Base-by-base conservation (phyloP, 140 eudicot species). In the Bidens hawaiensis region DNA sequence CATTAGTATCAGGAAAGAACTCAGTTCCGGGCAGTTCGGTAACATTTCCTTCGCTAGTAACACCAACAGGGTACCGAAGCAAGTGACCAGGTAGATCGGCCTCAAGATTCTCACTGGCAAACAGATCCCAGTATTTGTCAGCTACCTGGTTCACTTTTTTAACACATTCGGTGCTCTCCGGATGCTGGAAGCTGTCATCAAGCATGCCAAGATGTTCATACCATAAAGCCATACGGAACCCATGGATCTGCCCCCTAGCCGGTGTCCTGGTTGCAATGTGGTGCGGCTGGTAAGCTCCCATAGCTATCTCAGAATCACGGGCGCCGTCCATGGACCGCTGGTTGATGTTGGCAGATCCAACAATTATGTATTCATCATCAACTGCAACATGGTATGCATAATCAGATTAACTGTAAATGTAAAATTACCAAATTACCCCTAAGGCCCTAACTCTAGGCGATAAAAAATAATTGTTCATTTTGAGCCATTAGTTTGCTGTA, bases 301-400 rank as follows among this genome's bases (percentile, higher is more conserved):
- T 87, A 11, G 95, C 95, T 62, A 87, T 87, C 79, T 87, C 93
- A 0, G 88, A 78, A 65, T 83, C 93, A 24, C 89, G 60, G 1
- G 77, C 82, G 40, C 95, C 93, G 25, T 81, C 95, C 95, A 87
- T 83, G 4, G 95, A 87, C 62, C 89, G 75, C 62, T 83, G 95
- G 77, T 83, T 87, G 61, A 83, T 83, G 77, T 87, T 87, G 30
- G 93, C 95, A 0, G 95, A 87, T 70, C 95, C 95, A 16, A 87
- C 67, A 51, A 87, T 87, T 56, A 87, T 81, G 79, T 87, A 87
- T 50, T 87, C 95, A 51, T 87, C 95, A 26, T 87, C 95, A 63
- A 87, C 95, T 86, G 83, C 62, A 34, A 8, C 33, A 60, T 59
- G 51, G 50, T 69, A 30, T 22, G 23, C 18, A 7, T 40, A 30